Percentiles rank a stretch among this genome's conserved stretches.
These are phyloP conservation scores for Coccomyxa sp. DNA, from an alignment of 139 green algal genomes.

Conservation along the genomic window DNA sequence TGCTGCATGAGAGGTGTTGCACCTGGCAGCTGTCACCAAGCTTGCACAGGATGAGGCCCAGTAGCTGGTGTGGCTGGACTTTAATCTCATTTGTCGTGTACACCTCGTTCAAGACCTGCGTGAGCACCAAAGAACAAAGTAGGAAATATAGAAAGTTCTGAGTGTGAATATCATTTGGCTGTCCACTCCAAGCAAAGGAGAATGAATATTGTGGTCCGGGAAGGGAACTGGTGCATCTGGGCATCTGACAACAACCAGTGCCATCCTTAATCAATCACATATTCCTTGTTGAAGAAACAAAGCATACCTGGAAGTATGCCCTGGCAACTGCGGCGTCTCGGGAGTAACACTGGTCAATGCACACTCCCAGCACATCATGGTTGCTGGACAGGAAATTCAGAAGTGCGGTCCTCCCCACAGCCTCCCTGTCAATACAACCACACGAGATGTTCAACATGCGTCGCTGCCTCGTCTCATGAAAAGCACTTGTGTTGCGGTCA, in stretches of 20 bases:
- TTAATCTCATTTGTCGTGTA: constrained; percentile 50
- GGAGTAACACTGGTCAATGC: constrained; percentile 74
- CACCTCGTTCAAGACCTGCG: constrained; percentile 70
- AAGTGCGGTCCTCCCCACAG: constrained; percentile 45
- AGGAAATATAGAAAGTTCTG: background rate
- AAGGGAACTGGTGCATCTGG: no score
- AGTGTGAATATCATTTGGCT: background rate
- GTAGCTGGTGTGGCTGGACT: constrained; percentile 55
- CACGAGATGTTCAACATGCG: no score
- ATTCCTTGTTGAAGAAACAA: background rate
- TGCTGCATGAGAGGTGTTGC: no score
- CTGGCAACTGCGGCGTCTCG: constrained; percentile 41
- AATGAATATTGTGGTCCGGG: background rate
- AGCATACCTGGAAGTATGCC: constrained; percentile 64
- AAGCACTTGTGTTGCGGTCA: no score
- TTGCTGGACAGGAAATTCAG: constrained; percentile 61
- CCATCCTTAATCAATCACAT: no score
- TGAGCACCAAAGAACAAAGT: background rate
- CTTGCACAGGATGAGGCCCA: constrained; percentile 93
- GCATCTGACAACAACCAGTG: background rate
- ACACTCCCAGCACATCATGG: constrained; percentile 42
- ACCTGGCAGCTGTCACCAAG: constrained; percentile 56
- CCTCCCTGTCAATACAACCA: constrained; percentile 10
- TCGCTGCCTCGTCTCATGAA: no score
- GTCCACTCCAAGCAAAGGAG: background rate